Evolutionary conservation across 2,329 filamentous ascomycete species (phyloP).

Genomic region (Aspergillus fumigatus): DNA sequence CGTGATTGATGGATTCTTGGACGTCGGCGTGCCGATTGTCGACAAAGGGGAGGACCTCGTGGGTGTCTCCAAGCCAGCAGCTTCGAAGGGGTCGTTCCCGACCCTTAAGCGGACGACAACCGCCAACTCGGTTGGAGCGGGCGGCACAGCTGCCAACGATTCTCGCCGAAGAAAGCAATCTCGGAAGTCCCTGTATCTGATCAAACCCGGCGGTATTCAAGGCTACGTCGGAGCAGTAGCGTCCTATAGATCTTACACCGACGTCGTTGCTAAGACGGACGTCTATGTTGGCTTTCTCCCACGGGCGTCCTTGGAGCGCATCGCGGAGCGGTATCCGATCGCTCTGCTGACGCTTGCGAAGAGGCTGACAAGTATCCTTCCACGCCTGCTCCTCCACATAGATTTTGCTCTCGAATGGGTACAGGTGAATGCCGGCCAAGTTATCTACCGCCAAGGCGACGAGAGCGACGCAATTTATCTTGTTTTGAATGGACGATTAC

Average conservation of each 20-base stretch:
- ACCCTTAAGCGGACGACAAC: constrained; percentile 44
- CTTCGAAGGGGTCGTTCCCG: constrained; percentile 39
- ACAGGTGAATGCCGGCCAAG: constrained; percentile 90
- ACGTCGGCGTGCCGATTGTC: constrained; percentile 77
- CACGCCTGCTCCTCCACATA: constrained; percentile 87
- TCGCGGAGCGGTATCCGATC: constrained; percentile 88
- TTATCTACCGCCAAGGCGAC: constrained; percentile 88
- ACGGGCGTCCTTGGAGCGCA: constrained; percentile 76
- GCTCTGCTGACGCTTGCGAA: constrained; percentile 95
- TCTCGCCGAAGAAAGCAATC: constrained; percentile 38
- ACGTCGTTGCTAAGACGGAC: constrained; percentile 95
- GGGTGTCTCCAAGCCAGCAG: constrained; percentile 26
- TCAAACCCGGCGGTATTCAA: constrained; percentile 90
- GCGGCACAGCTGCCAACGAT: constrained; percentile 23
- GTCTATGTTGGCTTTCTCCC: constrained; percentile 96
- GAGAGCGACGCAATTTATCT: constrained; percentile 99
- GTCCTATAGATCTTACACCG: constrained; percentile 91
- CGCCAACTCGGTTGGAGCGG: constrained; percentile 27
- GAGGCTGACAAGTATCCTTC: constrained; percentile 80
- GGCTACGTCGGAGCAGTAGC: constrained; percentile 94
- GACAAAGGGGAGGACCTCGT: constrained; percentile 49
- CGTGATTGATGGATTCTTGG: constrained; percentile 93
- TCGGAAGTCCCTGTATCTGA: constrained; percentile 75
- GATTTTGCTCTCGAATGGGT: constrained; percentile 99
- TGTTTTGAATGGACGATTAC: constrained; percentile 85